Evolutionary conservation across 495 filamentous ascomycete genomes (phyloP).

Genomic region (Paragyromitra xinjiangensis): DNA sequence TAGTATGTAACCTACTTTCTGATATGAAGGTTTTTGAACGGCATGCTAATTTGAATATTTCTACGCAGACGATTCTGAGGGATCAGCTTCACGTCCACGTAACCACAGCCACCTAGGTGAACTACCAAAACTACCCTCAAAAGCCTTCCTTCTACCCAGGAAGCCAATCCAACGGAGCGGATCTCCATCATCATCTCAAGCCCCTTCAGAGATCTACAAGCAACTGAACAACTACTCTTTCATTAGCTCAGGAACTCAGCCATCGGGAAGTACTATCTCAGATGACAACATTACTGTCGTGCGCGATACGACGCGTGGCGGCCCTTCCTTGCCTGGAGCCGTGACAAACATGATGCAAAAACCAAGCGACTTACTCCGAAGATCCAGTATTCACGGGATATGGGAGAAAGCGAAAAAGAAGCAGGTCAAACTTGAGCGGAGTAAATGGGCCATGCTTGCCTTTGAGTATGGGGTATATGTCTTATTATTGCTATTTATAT

Average conservation of each 20-base stretch:
- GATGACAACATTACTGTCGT: constrained; percentile 30
- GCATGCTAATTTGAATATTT: neutral
- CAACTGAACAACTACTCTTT: constrained; percentile 36
- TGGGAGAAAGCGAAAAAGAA: constrained; percentile 43
- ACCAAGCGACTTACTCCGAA: constrained; percentile 21
- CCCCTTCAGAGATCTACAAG: constrained; percentile 19
- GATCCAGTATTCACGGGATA: constrained; percentile 40
- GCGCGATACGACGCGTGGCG: neutral
- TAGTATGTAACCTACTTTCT: neutral
- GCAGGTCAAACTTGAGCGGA: constrained; percentile 23
- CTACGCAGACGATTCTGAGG: neutral
- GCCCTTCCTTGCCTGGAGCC: neutral
- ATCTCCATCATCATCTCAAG: neutral
- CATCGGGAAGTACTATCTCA: neutral
- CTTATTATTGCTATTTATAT: constrained; percentile 25
- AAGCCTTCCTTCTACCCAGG: neutral
- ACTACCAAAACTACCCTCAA: constrained; percentile 7
- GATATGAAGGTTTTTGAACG: neutral
- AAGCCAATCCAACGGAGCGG: neutral
- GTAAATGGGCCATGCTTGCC: constrained; percentile 39
- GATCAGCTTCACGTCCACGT: neutral
- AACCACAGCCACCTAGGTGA: constrained; percentile 1
- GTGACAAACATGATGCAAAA: constrained; percentile 4
- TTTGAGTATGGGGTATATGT: constrained; percentile 38
- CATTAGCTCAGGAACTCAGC: neutral